Conservation (phyloP, 2,329 filamentous ascomycete genomes). For the Aspergillus sp. region DNA sequence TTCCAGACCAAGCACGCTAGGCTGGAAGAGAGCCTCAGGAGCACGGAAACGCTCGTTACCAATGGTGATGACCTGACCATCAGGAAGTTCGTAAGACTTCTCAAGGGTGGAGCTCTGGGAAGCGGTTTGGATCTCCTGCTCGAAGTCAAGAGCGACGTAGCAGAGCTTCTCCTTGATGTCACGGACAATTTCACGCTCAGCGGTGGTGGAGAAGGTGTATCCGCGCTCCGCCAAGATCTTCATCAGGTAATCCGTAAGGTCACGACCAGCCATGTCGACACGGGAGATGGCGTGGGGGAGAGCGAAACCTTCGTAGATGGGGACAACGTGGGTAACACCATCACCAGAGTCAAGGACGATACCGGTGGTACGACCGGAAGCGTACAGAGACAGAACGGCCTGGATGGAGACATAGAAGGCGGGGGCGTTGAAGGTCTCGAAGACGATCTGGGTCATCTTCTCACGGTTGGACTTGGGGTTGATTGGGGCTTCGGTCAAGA, state of each 20-base stretch:
- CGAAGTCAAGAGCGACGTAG: conserved; percentile 99
- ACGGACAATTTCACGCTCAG: conserved; percentile 99
- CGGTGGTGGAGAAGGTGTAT: conserved; percentile 99
- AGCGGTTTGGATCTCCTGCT: conserved; percentile 99
- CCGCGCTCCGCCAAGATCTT: conserved; percentile 99
- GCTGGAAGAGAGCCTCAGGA: conserved; percentile 99
- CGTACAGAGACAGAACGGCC: conserved; percentile 98
- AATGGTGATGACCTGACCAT: conserved; percentile 99
- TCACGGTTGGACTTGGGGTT: conserved; percentile 99
- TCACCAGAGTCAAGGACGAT: conserved; percentile 99
- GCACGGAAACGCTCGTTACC: conserved; percentile 99
- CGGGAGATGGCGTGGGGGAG: conserved; percentile 99
- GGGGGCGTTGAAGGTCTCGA: conserved; percentile 99
- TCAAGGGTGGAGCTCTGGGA: conserved; percentile 98
- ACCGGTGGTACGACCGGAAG: conserved; percentile 99
- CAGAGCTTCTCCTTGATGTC: conserved; percentile 99
- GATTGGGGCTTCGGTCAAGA: conserved; percentile 98
- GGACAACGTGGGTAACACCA: conserved; percentile 99
- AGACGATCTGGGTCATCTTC: conserved; percentile 99
- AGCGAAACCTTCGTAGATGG: conserved; percentile 99
- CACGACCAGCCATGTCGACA: conserved; percentile 99
- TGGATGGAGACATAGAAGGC: conserved; percentile 99
- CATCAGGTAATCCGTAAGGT: conserved; percentile 99
- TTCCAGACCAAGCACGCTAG: conserved; percentile 96
- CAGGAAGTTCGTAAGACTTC: conserved; percentile 99